phyloP scores from a whole-genome alignment of 2,329 filamentous ascomycete species.

The Chaetomium olivaceum region DNA sequence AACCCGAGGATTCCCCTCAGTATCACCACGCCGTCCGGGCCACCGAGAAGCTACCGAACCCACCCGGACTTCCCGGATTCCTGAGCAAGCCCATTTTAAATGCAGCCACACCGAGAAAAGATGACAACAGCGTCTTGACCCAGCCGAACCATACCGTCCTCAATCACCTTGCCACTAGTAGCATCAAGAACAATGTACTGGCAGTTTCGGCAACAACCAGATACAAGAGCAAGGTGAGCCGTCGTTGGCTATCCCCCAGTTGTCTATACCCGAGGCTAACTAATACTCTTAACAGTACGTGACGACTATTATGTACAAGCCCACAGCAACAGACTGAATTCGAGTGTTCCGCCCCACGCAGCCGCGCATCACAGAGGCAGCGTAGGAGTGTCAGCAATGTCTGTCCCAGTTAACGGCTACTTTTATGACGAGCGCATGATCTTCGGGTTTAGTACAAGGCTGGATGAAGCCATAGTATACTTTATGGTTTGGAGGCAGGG shows the following conservation, averaged over 20 bases:
- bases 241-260: background rate
- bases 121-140: conserved; percentile 94
- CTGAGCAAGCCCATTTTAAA: conserved; percentile 94
- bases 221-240: conserved; percentile 83
- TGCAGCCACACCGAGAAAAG: conserved; percentile 86
- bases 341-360: background rate
- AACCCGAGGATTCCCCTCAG: conserved; percentile 71
- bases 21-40: conserved; percentile 75
- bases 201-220: conserved; percentile 96
- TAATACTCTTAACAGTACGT: conserved; percentile 68
- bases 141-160: conserved; percentile 97
- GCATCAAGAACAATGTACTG: conserved; percentile 94
- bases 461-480: background rate
- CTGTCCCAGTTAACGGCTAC: background rate
- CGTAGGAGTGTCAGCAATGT: background rate
- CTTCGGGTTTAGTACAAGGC: background rate
- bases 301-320: conserved; percentile 97
- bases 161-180: conserved; percentile 95
- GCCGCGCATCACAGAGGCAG: background rate
- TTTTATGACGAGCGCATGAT: background rate
- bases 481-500: conserved; percentile 3
- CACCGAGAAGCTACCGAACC: conserved; percentile 76
- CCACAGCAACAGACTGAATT: conserved; percentile 61
- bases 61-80: conserved; percentile 85
- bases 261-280: conserved; percentile 29